These are phyloP conservation scores for Colletotrichum endophyticum DNA, from an alignment of 2,329 filamentous ascomycete genomes.

Conservation along the genomic window DNA sequence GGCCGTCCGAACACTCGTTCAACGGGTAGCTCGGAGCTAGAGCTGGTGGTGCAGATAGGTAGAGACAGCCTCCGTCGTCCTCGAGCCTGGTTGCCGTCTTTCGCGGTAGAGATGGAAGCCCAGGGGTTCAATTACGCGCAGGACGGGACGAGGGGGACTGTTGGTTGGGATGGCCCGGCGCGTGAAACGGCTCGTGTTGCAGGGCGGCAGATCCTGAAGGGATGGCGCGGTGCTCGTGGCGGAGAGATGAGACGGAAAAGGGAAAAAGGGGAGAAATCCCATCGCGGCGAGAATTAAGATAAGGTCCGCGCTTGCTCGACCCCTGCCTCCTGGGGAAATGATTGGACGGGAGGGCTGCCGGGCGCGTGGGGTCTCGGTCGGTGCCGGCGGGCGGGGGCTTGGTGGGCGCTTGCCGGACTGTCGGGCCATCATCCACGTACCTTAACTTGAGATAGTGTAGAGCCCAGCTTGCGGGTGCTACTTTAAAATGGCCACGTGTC, in stretches of 20 bases:
- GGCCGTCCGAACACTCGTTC: conserved; percentile 11
- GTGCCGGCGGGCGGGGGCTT: neutral
- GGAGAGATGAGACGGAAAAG: conserved; percentile 13
- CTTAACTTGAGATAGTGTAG: neutral
- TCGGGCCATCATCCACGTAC: neutral
- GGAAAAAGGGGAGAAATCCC: neutral
- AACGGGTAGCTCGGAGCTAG: neutral
- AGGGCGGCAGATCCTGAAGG: conserved; percentile 14
- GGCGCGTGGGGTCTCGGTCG: neutral
- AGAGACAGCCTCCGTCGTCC: neutral
- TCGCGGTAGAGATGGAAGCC: neutral
- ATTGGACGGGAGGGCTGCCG: conserved; percentile 2
- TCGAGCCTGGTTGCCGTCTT: neutral
- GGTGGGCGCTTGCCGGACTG: neutral
- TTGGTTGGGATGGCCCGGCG: conserved; percentile 2
- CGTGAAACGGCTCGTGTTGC: conserved; percentile 21
- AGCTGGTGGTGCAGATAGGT: neutral
- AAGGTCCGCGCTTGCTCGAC: conserved; percentile 3
- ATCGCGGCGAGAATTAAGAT: neutral
- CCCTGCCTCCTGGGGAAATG: neutral
- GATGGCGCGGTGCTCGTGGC: conserved; percentile 16
- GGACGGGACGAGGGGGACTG: neutral
- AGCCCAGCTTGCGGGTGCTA: neutral
- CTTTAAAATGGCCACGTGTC: neutral
- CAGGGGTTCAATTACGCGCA: neutral